Conservation (phyloP, 257 asterid genomes). For the Misopates orontium region DNA sequence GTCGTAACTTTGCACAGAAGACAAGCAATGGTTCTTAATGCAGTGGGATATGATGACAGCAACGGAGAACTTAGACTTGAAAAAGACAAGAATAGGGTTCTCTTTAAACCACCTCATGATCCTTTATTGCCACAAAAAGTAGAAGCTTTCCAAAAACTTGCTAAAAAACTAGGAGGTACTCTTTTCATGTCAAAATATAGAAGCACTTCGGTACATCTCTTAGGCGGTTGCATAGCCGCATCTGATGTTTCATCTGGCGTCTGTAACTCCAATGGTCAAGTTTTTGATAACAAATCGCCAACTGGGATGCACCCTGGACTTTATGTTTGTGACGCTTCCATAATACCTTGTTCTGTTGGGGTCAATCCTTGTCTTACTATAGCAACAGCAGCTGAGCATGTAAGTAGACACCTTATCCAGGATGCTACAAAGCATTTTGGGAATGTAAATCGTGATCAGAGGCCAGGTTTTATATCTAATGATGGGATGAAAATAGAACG, state of each 20-base stretch:
- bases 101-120: constrained; percentile 48
- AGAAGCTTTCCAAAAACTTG: constrained; percentile 41
- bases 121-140: constrained; percentile 45
- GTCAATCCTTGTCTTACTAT: constrained; percentile 55
- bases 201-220: constrained; percentile 54
- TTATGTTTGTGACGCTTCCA: constrained; percentile 54
- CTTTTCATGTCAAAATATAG: constrained; percentile 49
- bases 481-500: constrained; percentile 11
- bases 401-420: constrained; percentile 35
- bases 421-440: constrained; percentile 26
- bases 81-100: constrained; percentile 30
- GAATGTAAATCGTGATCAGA: constrained; percentile 1
- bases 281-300: constrained; percentile 38
- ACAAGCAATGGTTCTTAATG: constrained; percentile 48
- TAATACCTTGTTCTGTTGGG: constrained; percentile 59
- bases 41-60: constrained; percentile 52
- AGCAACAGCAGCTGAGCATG: constrained; percentile 54
- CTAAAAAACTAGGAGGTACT: constrained; percentile 53
- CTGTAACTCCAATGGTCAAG: constrained; percentile 49
- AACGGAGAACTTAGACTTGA: constrained; percentile 37
- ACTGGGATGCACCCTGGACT: constrained; percentile 46
- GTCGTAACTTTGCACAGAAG: constrained; percentile 9
- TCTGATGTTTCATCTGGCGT: constrained; percentile 44
- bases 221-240: constrained; percentile 57
- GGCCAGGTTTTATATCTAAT: constrained; percentile 9